Conservation (phyloP, 1,139 yeast genomes). For the Yueomyces sp. region DNA sequence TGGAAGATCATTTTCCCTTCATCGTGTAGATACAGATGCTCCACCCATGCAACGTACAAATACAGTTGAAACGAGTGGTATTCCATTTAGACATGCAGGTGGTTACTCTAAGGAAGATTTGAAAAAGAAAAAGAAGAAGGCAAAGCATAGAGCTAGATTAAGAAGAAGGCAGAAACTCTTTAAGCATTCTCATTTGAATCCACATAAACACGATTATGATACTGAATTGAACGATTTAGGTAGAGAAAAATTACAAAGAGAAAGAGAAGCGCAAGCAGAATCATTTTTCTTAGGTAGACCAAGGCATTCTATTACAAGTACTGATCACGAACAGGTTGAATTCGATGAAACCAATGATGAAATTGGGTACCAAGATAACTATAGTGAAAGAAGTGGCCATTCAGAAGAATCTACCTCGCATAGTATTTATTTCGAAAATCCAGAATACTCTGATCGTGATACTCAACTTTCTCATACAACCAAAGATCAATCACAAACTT, state of each 20-base stretch:
- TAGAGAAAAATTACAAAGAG: slow-evolving; percentile 24
- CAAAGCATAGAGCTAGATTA: background rate
- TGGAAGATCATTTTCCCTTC: slow-evolving; percentile 68
- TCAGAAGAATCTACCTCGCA: background rate
- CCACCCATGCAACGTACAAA: slow-evolving; percentile 14
- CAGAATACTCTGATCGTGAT: background rate
- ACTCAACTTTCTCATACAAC: background rate
- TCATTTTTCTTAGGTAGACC: slow-evolving; percentile 27
- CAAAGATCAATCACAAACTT: background rate
- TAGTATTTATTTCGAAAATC: background rate
- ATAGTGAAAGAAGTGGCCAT: background rate
- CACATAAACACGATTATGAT: slow-evolving; percentile 7
- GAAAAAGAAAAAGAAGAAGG: slow-evolving; percentile 24
- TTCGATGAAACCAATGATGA: slow-evolving; percentile 5
- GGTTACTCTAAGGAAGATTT: slow-evolving; percentile 30
- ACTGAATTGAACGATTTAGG: slow-evolving; percentile 24
- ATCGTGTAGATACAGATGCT: slow-evolving; percentile 60
- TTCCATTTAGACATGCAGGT: slow-evolving; percentile 68
- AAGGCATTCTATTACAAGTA: background rate
- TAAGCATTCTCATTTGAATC: slow-evolving; percentile 6
- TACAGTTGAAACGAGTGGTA: slow-evolving; percentile 47
- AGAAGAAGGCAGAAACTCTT: slow-evolving; percentile 14
- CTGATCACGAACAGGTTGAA: background rate
- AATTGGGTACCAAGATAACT: too few species aligned
- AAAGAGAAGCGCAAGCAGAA: slow-evolving; percentile 29